Percentiles rank a stretch among this genome's conserved stretches.
phyloP scores from a whole-genome alignment of 352 stramenopile species.

The Phytophthora brassicae region DNA sequence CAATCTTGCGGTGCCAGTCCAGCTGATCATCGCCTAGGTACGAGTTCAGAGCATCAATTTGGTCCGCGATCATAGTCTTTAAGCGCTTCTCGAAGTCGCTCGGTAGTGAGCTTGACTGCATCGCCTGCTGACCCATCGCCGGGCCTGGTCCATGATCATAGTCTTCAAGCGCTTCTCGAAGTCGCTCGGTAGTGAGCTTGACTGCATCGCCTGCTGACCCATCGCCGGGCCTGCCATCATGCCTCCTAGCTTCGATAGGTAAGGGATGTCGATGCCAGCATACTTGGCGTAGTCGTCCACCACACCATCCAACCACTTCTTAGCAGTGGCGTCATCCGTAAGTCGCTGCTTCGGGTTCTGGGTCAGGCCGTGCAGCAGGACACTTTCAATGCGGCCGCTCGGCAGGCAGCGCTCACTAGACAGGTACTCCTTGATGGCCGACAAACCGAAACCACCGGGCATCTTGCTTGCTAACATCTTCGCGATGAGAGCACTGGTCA shows the following conservation, averaged over 20 bases:
- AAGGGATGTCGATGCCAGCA: conserved; percentile 61
- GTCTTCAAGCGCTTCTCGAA: conserved; percentile 60
- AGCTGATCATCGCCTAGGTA: conserved; percentile 55
- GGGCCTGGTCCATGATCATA: conserved; percentile 50
- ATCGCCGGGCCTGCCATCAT: conserved; percentile 37
- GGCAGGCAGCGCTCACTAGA: conserved; percentile 73
- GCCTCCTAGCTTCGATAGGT: conserved; percentile 44
- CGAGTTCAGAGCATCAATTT: conserved; percentile 48
- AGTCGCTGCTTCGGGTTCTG: conserved; percentile 77
- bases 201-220: conserved; percentile 32
- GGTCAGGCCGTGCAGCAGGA: conserved; percentile 71
- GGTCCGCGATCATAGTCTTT: conserved; percentile 60
- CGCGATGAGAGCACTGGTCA: conserved; percentile 70
- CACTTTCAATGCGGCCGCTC: conserved; percentile 70
- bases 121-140: conserved; percentile 33
- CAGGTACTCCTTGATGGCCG: conserved; percentile 74
- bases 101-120: conserved; percentile 34
- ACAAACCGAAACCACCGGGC: conserved; percentile 79
- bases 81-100: conserved; percentile 58
- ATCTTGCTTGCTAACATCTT: conserved; percentile 84
- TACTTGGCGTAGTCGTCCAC: conserved; percentile 76
- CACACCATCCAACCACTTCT: conserved; percentile 78
- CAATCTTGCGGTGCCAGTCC: conserved; percentile 52
- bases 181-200: conserved; percentile 37
- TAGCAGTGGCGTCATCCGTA: conserved; percentile 58